Evolutionary conservation across 352 stramenopile species (phyloP).

Genomic region (Pilasporangium apinafurcum): DNA sequence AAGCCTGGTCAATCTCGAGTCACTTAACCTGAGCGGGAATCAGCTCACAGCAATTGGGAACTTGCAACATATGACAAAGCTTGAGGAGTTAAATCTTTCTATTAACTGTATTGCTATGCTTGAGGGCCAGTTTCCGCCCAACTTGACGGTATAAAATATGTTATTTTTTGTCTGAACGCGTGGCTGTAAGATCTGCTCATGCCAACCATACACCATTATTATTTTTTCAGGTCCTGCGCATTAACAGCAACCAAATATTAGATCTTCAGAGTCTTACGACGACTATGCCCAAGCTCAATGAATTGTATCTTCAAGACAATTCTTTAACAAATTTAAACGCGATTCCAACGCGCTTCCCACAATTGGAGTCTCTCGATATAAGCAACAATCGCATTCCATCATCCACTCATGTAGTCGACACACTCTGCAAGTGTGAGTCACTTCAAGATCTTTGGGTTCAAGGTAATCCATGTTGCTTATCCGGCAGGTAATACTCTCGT

Average conservation of each 20-base stretch:
- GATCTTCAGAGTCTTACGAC: constrained; percentile 29
- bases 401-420: constrained; percentile 9
- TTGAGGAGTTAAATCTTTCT: constrained; percentile 65
- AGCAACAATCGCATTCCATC: constrained; percentile 48
- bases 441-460: constrained; percentile 65
- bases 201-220: not conserved
- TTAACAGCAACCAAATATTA: constrained; percentile 41
- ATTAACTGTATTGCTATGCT: constrained; percentile 51
- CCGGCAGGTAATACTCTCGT: constrained; percentile 20
- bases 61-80: constrained; percentile 52
- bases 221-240: constrained; percentile 25
- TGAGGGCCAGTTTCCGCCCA: constrained; percentile 40
- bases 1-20: constrained; percentile 41
- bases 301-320: constrained; percentile 68
- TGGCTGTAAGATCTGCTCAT: not conserved
- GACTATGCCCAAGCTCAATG: constrained; percentile 37
- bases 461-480: constrained; percentile 61
- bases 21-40: constrained; percentile 63
- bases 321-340: constrained; percentile 20
- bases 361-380: constrained; percentile 69
- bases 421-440: constrained; percentile 14
- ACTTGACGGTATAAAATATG: constrained; percentile 23
- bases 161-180: not conserved
- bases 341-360: constrained; percentile 23
- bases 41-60: constrained; percentile 45